phyloP scores from a whole-genome alignment of 495 filamentous ascomycete genomes.

The Penicillium odoratum region DNA sequence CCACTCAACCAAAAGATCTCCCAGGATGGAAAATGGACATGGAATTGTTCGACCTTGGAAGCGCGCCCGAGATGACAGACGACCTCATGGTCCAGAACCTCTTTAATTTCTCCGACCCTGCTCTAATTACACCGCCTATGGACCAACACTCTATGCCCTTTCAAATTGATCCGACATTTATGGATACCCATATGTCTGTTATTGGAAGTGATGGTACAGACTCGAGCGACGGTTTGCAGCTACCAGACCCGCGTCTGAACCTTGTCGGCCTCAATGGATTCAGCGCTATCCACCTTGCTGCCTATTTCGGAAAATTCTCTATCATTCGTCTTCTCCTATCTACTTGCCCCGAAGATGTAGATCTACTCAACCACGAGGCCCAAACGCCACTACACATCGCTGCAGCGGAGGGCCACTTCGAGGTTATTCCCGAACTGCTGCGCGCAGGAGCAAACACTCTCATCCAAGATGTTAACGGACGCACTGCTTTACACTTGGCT shows the following conservation, averaged over 20 bases:
- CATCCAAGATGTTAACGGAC: background rate
- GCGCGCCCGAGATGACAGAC: background rate
- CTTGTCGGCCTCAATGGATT: background rate
- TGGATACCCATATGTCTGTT: background rate
- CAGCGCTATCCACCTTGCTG: constrained; percentile 1
- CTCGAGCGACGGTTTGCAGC: background rate
- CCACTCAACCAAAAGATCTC: background rate
- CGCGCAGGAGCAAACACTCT: constrained; percentile 1
- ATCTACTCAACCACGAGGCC: constrained; percentile 1
- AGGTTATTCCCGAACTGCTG: background rate
- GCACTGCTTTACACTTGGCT: constrained; percentile 2
- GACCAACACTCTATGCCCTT: background rate
- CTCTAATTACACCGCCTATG: background rate
- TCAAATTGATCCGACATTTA: background rate
- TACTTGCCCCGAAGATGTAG: constrained; percentile 3
- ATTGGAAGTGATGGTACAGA: background rate
- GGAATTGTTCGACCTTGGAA: background rate
- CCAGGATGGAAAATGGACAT: background rate
- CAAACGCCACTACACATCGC: constrained; percentile 5
- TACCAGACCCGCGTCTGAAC: background rate
- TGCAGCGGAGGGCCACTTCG: constrained; percentile 1
- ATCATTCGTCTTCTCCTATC: constrained; percentile 1
- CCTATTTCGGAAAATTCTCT: constrained; percentile 1
- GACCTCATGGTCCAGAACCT: constrained; percentile 1
- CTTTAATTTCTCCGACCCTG: background rate